Conservation (phyloP, 2,329 filamentous ascomycete species). For the Ascocoryne sarcoides region DNA sequence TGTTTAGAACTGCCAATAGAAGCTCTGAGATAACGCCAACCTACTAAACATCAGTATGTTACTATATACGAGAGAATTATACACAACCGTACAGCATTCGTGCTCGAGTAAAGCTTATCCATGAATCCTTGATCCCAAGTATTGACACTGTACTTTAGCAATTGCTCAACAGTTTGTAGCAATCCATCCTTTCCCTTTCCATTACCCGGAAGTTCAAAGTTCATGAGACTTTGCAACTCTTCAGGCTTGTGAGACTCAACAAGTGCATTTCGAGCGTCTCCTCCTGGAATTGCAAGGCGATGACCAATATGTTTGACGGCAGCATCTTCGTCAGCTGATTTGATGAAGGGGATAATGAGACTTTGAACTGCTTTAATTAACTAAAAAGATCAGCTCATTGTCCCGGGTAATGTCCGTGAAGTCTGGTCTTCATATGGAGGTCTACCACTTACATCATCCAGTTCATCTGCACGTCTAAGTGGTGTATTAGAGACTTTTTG, state of each 20-base stretch:
- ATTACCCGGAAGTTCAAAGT: constrained; percentile 48
- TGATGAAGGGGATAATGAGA: constrained; percentile 63
- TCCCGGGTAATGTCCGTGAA: background rate
- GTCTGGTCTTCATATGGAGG: background rate
- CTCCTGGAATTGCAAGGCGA: constrained; percentile 32
- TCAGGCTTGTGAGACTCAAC: constrained; percentile 54
- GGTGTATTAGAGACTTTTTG: constrained; percentile 5
- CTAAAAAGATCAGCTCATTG: constrained; percentile 34
- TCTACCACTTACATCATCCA: constrained; percentile 36
- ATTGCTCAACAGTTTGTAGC: constrained; percentile 57
- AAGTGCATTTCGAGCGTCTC: constrained; percentile 45
- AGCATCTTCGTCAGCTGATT: constrained; percentile 57
- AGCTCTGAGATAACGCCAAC: constrained; percentile 80
- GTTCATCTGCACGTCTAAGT: constrained; percentile 34
- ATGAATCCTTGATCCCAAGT: constrained; percentile 98
- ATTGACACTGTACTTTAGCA: constrained; percentile 84
- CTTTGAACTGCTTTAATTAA: constrained; percentile 58
- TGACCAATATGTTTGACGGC: constrained; percentile 45
- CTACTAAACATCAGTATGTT: constrained; percentile 29
- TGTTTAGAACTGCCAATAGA: constrained; percentile 78
- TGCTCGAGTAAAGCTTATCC: constrained; percentile 89
- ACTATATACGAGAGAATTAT: background rate
- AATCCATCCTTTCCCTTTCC: constrained; percentile 65
- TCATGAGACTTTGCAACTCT: constrained; percentile 45
- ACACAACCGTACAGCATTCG: constrained; percentile 56